phyloP scores from a whole-genome alignment of 2,329 filamentous ascomycete genomes.

The Colletotrichum tamarilloi region DNA sequence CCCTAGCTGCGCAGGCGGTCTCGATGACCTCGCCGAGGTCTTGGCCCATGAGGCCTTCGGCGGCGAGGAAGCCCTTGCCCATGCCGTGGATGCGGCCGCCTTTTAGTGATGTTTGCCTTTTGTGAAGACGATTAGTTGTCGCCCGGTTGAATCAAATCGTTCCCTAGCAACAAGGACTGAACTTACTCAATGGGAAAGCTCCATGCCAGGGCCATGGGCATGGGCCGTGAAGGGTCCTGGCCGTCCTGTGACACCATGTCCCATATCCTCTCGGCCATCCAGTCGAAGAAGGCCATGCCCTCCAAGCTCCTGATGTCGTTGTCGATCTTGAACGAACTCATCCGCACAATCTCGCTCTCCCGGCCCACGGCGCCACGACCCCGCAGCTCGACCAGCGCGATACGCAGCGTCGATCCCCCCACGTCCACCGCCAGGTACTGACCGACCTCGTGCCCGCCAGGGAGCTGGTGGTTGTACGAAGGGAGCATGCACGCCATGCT shows the following conservation, averaged over 20 bases:
- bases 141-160: no score
- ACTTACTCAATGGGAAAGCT: conserved; percentile 77
- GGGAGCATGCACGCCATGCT: conserved; percentile 72
- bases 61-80: conserved; percentile 74
- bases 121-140: conserved; percentile 19
- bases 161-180: not conserved
- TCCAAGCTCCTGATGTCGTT: conserved; percentile 65
- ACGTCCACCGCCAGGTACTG: conserved; percentile 73
- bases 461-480: conserved; percentile 73
- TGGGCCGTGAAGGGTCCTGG: conserved; percentile 51
- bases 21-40: conserved; percentile 70
- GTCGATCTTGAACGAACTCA: conserved; percentile 67
- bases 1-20: conserved; percentile 60
- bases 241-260: conserved; percentile 62
- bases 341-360: conserved; percentile 64
- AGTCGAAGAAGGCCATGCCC: conserved; percentile 73
- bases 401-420: conserved; percentile 75
- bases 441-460: conserved; percentile 68
- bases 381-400: conserved; percentile 71
- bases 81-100: conserved; percentile 70
- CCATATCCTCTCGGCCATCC: conserved; percentile 72
- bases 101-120: conserved; percentile 72
- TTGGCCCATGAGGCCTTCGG: conserved; percentile 66
- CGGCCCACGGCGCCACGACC: conserved; percentile 52
- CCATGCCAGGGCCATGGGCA: conserved; percentile 73